Percentiles rank a stretch among this genome's conserved stretches.
Conservation (phyloP, 1,139 yeast species). For the Kurtzmaniella quercitrusa region DNA sequence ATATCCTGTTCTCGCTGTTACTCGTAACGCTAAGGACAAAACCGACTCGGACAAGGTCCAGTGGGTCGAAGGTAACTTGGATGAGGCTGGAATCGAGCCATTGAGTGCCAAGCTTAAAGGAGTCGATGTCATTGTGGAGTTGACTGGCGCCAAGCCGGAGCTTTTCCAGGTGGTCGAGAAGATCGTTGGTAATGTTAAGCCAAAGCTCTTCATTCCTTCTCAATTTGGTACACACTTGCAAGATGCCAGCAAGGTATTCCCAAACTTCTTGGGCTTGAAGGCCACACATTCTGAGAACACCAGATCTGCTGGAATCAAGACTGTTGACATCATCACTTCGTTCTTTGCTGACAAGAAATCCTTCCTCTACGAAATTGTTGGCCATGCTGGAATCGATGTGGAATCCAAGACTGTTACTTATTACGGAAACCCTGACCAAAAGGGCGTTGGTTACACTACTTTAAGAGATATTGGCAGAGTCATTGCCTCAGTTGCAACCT, state of each 20-base stretch:
- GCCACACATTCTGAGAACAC: constrained; percentile 33
- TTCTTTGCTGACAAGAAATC: constrained; percentile 41
- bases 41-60: constrained; percentile 34
- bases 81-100: constrained; percentile 19
- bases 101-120: constrained; percentile 37
- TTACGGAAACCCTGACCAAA: constrained; percentile 37
- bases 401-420: constrained; percentile 31
- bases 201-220: constrained; percentile 56
- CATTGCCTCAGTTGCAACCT: constrained; percentile 36
- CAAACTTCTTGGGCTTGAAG: constrained; percentile 38
- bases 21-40: constrained; percentile 38
- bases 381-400: constrained; percentile 35
- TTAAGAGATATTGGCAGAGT: constrained; percentile 46
- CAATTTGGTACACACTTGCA: constrained; percentile 52
- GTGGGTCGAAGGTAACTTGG: constrained; percentile 31
- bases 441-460: constrained; percentile 27
- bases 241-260: constrained; percentile 19
- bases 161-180: constrained; percentile 22
- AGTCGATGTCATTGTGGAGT: constrained; percentile 48
- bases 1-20: constrained; percentile 49
- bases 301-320: constrained; percentile 44
- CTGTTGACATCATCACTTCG: constrained; percentile 43
- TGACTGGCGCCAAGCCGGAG: constrained; percentile 26
- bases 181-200: constrained; percentile 37
- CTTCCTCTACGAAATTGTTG: constrained; percentile 30